Evolutionary conservation across 768 basidiomycete species (phyloP).

Genomic region (Collybiopsis luxurians): DNA sequence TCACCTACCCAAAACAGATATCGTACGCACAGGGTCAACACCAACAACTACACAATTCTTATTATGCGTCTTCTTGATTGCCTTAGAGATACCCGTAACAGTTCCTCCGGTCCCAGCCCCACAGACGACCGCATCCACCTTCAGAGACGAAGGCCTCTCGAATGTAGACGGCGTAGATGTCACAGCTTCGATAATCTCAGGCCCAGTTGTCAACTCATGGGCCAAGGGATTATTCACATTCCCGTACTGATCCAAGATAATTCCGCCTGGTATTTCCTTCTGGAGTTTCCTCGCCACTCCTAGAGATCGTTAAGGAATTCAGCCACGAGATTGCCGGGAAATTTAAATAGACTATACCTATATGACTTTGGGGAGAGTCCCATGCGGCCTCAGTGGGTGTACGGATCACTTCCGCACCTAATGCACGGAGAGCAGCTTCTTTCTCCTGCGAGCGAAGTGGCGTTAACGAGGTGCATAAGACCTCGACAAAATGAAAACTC

Average conservation of each 20-base stretch:
- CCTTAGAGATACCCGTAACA: slow-evolving; percentile 80
- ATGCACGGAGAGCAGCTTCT: slow-evolving; percentile 84
- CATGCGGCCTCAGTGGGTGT: slow-evolving; percentile 89
- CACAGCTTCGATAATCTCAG: slow-evolving; percentile 86
- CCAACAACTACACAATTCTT: slow-evolving; percentile 73
- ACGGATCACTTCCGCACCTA: slow-evolving; percentile 93
- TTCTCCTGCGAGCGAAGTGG: slow-evolving; percentile 62
- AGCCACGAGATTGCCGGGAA: slow-evolving; percentile 57
- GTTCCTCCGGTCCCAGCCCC: slow-evolving; percentile 97
- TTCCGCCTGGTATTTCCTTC: slow-evolving; percentile 73
- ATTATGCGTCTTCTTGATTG: slow-evolving; percentile 79
- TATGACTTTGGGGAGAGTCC: slow-evolving; percentile 88
- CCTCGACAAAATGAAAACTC: slow-evolving; percentile 16
- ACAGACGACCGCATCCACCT: slow-evolving; percentile 80
- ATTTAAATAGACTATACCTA: slow-evolving; percentile 62
- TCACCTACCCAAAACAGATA: not conserved
- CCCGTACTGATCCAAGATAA: slow-evolving; percentile 92
- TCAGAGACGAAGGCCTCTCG: slow-evolving; percentile 58
- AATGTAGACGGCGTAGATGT: slow-evolving; percentile 59
- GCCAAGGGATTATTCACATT: slow-evolving; percentile 90
- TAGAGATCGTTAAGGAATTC: slow-evolving; percentile 83
- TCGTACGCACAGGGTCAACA: slow-evolving; percentile 81
- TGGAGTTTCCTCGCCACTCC: slow-evolving; percentile 82
- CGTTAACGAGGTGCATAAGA: not conserved
- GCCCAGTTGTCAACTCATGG: slow-evolving; percentile 87